Percentiles rank a stretch among this genome's conserved stretches.
Evolutionary conservation across 1,284 basidiomycete species (phyloP).

Genomic region (Coniferiporia weirii): DNA sequence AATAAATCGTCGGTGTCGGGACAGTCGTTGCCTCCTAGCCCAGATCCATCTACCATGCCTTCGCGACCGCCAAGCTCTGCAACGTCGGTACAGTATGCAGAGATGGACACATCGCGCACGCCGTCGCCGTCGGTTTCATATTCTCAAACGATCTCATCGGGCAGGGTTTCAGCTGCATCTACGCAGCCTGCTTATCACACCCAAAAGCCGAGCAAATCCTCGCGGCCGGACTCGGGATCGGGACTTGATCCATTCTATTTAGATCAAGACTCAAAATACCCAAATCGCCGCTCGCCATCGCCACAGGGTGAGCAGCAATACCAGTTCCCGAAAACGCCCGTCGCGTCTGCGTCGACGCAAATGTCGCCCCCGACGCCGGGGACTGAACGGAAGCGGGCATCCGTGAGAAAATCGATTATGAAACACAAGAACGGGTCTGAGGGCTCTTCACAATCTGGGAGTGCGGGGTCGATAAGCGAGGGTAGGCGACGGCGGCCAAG

Average conservation of each 20-base stretch:
- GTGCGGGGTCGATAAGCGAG: slow-evolving; percentile 27
- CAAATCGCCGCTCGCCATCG: slow-evolving; percentile 32
- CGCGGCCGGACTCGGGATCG: slow-evolving; percentile 17
- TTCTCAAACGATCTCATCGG: slow-evolving; percentile 17
- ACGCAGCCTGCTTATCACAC: neutral
- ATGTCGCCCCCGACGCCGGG: neutral
- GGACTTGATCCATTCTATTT: slow-evolving; percentile 46
- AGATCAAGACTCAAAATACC: slow-evolving; percentile 64
- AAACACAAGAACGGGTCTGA: slow-evolving; percentile 47
- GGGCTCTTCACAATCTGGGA: slow-evolving; percentile 24
- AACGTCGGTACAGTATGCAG: slow-evolving; percentile 7
- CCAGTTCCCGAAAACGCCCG: slow-evolving; percentile 1
- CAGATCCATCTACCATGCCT: slow-evolving; percentile 27
- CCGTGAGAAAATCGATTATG: slow-evolving; percentile 57
- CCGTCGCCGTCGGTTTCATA: slow-evolving; percentile 19
- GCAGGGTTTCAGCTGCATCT: slow-evolving; percentile 9
- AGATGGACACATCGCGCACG: slow-evolving; percentile 19
- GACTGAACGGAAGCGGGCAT: slow-evolving; percentile 10
- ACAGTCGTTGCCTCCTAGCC: slow-evolving; percentile 24
- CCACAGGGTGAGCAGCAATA: slow-evolving; percentile 17
- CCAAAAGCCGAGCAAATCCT: slow-evolving; percentile 1
- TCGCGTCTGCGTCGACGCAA: neutral
- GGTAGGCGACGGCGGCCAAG: slow-evolving; percentile 35
- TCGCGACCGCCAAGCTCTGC: slow-evolving; percentile 18
- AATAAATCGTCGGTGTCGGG: slow-evolving; percentile 33